Conservation (phyloP, 2,329 filamentous ascomycete species). For the Ilyonectria mors-panacis region DNA sequence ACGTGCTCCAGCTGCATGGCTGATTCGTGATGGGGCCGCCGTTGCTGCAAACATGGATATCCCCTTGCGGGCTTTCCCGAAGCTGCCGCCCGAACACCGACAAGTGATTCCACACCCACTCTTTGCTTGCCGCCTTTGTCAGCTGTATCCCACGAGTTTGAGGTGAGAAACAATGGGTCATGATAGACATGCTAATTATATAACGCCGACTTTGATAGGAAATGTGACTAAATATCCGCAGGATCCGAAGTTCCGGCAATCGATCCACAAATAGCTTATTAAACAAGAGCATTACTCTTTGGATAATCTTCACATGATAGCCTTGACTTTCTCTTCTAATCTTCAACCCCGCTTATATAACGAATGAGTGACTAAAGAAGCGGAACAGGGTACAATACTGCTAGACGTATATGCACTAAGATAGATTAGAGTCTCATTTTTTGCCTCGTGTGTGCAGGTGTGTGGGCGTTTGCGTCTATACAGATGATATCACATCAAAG, state of each 20-base stretch:
- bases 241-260: conserved; percentile 7
- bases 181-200: not conserved
- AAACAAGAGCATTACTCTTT: too few relatives aligned
- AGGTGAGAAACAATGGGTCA: conserved; percentile 10
- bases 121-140: not conserved
- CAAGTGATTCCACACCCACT: conserved; percentile 1
- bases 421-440: too few relatives aligned
- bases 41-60: conserved; percentile 26
- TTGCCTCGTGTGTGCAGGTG: too few relatives aligned
- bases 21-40: conserved; percentile 17
- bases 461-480: too few relatives aligned
- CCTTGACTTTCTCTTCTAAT: too few relatives aligned
- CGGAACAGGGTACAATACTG: too few relatives aligned
- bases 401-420: too few relatives aligned
- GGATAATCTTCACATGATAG: too few relatives aligned
- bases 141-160: conserved; percentile 1
- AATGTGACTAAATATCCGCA: not conserved
- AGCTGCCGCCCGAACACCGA: conserved; percentile 9
- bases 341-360: too few relatives aligned
- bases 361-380: too few relatives aligned
- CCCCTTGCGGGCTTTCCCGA: conserved; percentile 29
- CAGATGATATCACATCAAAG: too few relatives aligned
- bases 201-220: not conserved
- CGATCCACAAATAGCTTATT: not conserved
- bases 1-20: conserved; percentile 13